These are phyloP conservation scores for Xerocomellus dryophilus DNA, from an alignment of 768 basidiomycete species.

Conservation along the genomic window DNA sequence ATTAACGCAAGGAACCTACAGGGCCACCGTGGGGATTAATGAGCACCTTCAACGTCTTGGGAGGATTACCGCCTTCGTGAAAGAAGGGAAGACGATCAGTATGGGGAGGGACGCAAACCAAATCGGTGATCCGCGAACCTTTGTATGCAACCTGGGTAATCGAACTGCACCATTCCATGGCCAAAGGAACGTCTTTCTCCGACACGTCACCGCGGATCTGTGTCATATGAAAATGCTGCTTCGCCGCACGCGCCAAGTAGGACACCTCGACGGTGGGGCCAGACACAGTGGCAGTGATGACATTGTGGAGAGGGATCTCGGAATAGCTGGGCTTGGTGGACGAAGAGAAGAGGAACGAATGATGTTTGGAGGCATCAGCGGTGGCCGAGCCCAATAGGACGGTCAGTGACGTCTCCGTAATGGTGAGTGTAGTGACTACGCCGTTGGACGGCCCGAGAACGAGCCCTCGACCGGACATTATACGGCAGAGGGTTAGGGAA, in stretches of 20 bases:
- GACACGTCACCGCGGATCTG: constrained; percentile 43
- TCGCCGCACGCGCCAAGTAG: constrained; percentile 47
- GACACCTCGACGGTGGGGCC: constrained; percentile 44
- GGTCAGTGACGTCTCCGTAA: constrained; percentile 26
- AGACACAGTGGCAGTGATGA: constrained; percentile 50
- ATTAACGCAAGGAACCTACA: constrained; percentile 39
- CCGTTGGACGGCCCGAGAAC: constrained; percentile 17
- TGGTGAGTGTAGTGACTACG: constrained; percentile 22
- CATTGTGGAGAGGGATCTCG: constrained; percentile 44
- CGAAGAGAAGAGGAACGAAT: constrained; percentile 11
- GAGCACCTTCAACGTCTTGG: constrained; percentile 60
- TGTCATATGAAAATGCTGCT: constrained; percentile 36
- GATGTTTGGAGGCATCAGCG: constrained; percentile 1
- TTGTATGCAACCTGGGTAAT: constrained; percentile 61
- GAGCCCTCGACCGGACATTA: constrained; percentile 23
- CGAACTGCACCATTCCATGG: constrained; percentile 50
- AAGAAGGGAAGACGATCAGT: constrained; percentile 3
- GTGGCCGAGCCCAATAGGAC: constrained; percentile 22
- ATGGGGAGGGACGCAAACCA: not conserved
- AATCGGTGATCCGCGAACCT: constrained; percentile 34
- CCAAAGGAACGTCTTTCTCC: constrained; percentile 33
- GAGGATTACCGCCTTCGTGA: constrained; percentile 47
- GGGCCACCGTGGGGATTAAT: constrained; percentile 81
- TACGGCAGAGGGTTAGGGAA: not conserved
- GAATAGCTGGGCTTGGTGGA: constrained; percentile 6